A percentile compares a stretch with the other conserved stretches of the same genome.
phyloP scores from a whole-genome alignment of 2,329 filamentous ascomycete genomes.

The Sclerotinia nivalis region DNA sequence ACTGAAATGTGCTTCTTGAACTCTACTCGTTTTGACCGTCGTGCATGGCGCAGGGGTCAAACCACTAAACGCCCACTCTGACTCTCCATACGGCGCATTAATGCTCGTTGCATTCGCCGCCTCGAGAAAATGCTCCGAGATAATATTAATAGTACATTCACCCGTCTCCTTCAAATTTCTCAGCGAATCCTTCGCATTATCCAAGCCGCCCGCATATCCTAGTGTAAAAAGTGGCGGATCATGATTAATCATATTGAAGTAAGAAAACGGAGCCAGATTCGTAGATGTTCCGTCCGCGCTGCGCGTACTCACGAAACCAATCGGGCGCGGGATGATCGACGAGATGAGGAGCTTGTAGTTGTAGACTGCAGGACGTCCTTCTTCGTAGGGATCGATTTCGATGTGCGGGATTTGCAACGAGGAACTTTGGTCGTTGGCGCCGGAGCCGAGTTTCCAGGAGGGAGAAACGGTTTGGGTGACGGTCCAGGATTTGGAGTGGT shows the following conservation, averaged over 20 bases:
- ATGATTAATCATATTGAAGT: conserved; percentile 80
- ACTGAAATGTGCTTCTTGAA: conserved; percentile 79
- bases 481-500: conserved; percentile 49
- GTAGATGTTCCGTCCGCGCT: conserved; percentile 60
- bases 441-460: conserved; percentile 64
- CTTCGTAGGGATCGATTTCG: conserved; percentile 76
- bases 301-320: conserved; percentile 62
- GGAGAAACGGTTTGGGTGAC: conserved; percentile 66
- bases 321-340: conserved; percentile 77
- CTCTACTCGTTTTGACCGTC: conserved; percentile 69
- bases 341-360: conserved; percentile 96
- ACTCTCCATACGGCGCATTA: conserved; percentile 73
- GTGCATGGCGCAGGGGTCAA: conserved; percentile 68
- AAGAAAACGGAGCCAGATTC: conserved; percentile 87
- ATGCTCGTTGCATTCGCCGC: conserved; percentile 81
- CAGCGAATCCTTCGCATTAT: conserved; percentile 73
- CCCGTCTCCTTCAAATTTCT: conserved; percentile 68
- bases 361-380: conserved; percentile 63
- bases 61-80: conserved; percentile 78
- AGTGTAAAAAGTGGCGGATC: conserved; percentile 82
- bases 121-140: conserved; percentile 81
- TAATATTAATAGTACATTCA: conserved; percentile 86
- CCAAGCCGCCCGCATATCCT: conserved; percentile 50
- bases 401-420: conserved; percentile 60
- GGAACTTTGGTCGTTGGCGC: conserved; percentile 56